Conservation (phyloP, 768 basidiomycete species). For the Omphalotus guepiniiformis region DNA sequence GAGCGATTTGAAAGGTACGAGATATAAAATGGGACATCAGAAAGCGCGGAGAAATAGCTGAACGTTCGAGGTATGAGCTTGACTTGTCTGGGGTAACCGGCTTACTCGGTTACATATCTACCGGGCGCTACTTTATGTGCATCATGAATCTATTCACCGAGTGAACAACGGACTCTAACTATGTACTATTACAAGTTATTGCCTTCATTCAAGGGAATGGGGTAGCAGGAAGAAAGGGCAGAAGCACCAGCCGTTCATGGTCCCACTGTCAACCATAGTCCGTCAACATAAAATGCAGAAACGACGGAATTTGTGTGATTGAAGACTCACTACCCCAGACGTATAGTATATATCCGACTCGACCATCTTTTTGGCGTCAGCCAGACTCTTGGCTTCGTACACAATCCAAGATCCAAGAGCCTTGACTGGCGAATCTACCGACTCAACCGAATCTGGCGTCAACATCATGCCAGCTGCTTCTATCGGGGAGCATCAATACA, state of each 20-base stretch:
- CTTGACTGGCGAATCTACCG: constrained; percentile 24
- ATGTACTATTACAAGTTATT: not conserved
- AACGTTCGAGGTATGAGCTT: no score
- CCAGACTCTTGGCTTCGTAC: constrained; percentile 34
- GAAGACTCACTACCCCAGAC: constrained; percentile 10
- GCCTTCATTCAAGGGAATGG: constrained; percentile 16
- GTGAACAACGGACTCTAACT: not conserved
- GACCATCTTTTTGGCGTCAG: constrained; percentile 17
- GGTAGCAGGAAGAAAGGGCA: constrained; percentile 41
- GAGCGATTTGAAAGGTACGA: constrained; percentile 7
- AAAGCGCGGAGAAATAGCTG: no score
- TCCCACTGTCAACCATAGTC: constrained; percentile 45
- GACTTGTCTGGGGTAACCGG: no score
- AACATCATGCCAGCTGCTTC: constrained; percentile 38
- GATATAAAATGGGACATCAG: not conserved
- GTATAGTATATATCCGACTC: constrained; percentile 12
- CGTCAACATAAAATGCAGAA: not conserved
- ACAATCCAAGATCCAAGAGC: constrained; percentile 42
- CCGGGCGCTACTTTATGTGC: no score
- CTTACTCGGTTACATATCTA: no score
- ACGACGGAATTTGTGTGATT: not conserved
- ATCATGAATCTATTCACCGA: not conserved
- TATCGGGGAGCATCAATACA: constrained; percentile 9
- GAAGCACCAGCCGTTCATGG: constrained; percentile 47
- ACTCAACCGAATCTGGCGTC: constrained; percentile 34